These are phyloP conservation scores for Puccinia triticina DNA, from an alignment of 1,284 basidiomycete species.

Conservation along the genomic window DNA sequence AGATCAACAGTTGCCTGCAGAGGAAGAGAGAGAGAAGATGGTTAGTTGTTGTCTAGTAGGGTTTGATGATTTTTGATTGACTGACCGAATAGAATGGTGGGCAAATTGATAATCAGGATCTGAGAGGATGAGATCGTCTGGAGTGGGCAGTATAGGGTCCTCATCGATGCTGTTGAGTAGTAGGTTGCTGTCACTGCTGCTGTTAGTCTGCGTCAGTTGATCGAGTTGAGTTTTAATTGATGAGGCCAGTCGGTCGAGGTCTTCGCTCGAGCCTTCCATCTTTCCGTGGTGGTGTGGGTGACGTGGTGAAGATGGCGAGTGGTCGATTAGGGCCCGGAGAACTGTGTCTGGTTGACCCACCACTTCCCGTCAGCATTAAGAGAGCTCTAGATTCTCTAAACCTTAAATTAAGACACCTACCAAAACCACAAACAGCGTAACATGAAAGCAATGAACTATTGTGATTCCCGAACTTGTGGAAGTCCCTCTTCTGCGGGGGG, in stretches of 20 bases:
- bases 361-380: too few species aligned
- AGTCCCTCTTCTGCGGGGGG: too few species aligned
- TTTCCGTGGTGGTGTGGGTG: too few species aligned
- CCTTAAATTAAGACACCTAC: too few species aligned
- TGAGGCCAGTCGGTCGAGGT: background rate
- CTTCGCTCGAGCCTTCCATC: too few species aligned
- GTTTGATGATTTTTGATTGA: background rate
- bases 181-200: background rate
- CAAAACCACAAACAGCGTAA: too few species aligned
- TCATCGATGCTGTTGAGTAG: background rate
- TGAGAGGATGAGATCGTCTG: slow-evolving; percentile 22
- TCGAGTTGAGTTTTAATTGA: slow-evolving; percentile 1
- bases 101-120: background rate
- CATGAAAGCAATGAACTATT: too few species aligned
- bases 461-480: too few species aligned
- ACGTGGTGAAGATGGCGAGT: too few species aligned
- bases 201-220: background rate
- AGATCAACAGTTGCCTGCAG: background rate
- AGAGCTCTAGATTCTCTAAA: too few species aligned
- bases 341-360: too few species aligned
- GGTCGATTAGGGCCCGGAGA: too few species aligned
- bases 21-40: background rate
- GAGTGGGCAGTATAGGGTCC: background rate
- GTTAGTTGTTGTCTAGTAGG: background rate
- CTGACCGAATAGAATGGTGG: background rate